Percentiles rank a stretch among this genome's conserved stretches.
Conservation (phyloP, 192 early-diverging fungal genomes). For the Linnemannia schmuckeri region DNA sequence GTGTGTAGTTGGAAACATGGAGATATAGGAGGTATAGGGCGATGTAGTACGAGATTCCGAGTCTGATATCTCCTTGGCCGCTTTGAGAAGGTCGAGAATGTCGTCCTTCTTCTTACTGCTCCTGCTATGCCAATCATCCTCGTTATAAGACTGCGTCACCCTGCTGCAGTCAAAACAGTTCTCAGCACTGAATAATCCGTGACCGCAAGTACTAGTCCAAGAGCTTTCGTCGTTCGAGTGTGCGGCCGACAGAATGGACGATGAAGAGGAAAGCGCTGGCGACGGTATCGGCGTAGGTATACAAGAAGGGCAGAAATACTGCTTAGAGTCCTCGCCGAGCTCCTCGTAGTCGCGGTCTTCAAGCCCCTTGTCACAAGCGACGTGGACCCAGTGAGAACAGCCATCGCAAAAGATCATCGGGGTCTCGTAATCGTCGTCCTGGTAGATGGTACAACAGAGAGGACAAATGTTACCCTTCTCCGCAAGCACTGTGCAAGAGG, state of each 20-base stretch:
- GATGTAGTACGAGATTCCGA: conserved; percentile 27
- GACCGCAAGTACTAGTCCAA: conserved; percentile 4
- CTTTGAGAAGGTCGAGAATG: conserved; percentile 44
- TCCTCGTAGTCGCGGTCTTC: conserved; percentile 67
- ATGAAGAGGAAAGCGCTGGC: conserved; percentile 34
- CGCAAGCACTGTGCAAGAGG: conserved; percentile 62
- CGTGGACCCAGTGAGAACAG: conserved; percentile 71
- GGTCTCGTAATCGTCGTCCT: conserved; percentile 61
- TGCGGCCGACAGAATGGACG: conserved; percentile 24
- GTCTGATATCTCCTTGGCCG: conserved; percentile 52
- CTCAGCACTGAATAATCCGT: neutral
- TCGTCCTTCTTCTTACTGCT: conserved; percentile 41
- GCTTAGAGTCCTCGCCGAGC: conserved; percentile 66
- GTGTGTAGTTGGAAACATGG: conserved; percentile 23
- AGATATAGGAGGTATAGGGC: conserved; percentile 27
- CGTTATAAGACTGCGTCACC: neutral
- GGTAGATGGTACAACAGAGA: conserved; percentile 66
- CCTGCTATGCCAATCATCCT: conserved; percentile 16
- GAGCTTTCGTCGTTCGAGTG: conserved; percentile 37
- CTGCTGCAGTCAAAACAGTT: neutral
- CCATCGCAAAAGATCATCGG: conserved; percentile 76
- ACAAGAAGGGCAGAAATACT: conserved; percentile 72
- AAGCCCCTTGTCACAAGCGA: conserved; percentile 64
- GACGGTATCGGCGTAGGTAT: conserved; percentile 39
- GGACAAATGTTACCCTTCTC: conserved; percentile 69